Conservation (phyloP, 371 early-diverging fungal species). For the Rhizomucor pusillus region DNA sequence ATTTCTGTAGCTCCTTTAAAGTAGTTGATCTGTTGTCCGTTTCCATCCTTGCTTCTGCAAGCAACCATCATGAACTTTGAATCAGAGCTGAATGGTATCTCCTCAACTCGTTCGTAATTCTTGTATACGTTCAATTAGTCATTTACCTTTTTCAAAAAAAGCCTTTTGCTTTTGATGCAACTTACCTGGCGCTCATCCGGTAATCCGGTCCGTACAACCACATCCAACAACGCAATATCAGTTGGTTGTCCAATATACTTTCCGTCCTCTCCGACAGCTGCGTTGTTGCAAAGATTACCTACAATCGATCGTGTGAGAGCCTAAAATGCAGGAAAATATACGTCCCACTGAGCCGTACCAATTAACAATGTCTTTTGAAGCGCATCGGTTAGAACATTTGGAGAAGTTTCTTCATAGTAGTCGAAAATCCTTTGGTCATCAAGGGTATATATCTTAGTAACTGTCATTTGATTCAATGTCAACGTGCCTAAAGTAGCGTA, state of each 20-base stretch:
- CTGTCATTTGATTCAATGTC: slow-evolving; percentile 86
- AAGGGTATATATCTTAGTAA: slow-evolving; percentile 68
- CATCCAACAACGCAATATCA: slow-evolving; percentile 80
- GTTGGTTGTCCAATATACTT: slow-evolving; percentile 80
- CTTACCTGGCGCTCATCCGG: slow-evolving; percentile 65
- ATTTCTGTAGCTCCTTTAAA: slow-evolving; percentile 81
- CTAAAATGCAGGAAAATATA: background rate
- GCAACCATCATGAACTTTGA: slow-evolving; percentile 85
- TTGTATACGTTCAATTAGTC: slow-evolving; percentile 9
- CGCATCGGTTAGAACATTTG: slow-evolving; percentile 34
- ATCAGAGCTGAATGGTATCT: slow-evolving; percentile 90
- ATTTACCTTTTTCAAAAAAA: background rate
- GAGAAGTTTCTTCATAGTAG: slow-evolving; percentile 48
- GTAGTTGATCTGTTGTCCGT: slow-evolving; percentile 35
- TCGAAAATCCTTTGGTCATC: slow-evolving; percentile 63
- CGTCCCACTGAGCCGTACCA: slow-evolving; percentile 33
- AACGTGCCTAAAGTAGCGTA: too few relatives aligned
- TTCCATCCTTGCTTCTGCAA: slow-evolving; percentile 34
- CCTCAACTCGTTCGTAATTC: slow-evolving; percentile 62
- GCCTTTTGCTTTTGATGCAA: too few relatives aligned
- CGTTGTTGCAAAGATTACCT: slow-evolving; percentile 78
- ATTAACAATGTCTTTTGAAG: slow-evolving; percentile 55
- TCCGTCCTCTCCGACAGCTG: slow-evolving; percentile 62
- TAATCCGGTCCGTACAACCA: slow-evolving; percentile 46
- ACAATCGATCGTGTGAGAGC: background rate